Conservation (phyloP, 768 basidiomycete genomes). For the Xerocomellus chrysenteron region DNA sequence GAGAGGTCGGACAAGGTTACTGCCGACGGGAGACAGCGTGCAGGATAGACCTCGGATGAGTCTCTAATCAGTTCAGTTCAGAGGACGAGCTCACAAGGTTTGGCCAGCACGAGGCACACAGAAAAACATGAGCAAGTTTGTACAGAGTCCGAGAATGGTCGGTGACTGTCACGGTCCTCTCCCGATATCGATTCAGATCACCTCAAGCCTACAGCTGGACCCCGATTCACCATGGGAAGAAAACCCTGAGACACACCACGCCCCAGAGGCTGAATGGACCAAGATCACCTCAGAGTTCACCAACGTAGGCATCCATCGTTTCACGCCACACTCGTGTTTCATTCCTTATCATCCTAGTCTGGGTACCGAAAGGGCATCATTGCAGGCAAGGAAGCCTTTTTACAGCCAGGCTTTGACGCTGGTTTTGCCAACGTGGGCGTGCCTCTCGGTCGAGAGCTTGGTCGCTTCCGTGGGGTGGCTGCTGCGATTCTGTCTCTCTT, state of each 20-base stretch:
- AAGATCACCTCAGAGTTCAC: conserved; percentile 69
- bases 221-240: conserved; percentile 63
- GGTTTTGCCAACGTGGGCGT: conserved; percentile 75
- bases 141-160: not conserved
- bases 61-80: not conserved
- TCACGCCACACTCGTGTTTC: not conserved
- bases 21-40: too few species aligned
- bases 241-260: conserved; percentile 32
- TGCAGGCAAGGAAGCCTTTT: conserved; percentile 80
- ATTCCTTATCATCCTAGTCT: conserved; percentile 45
- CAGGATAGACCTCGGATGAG: too few species aligned
- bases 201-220: conserved; percentile 11
- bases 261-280: conserved; percentile 60
- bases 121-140: not conserved
- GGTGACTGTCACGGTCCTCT: too few species aligned
- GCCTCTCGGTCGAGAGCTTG: conserved; percentile 75
- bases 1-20: too few species aligned
- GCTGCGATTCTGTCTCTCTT: conserved; percentile 64
- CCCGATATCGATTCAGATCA: too few species aligned
- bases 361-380: conserved; percentile 98
- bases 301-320: conserved; percentile 46
- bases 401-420: conserved; percentile 89
- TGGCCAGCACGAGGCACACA: too few species aligned
- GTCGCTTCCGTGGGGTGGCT: conserved; percentile 69
- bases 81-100: not conserved